Evolutionary conservation across 441 rosid genomes (phyloP).

Genomic region (Kokia cookei): DNA sequence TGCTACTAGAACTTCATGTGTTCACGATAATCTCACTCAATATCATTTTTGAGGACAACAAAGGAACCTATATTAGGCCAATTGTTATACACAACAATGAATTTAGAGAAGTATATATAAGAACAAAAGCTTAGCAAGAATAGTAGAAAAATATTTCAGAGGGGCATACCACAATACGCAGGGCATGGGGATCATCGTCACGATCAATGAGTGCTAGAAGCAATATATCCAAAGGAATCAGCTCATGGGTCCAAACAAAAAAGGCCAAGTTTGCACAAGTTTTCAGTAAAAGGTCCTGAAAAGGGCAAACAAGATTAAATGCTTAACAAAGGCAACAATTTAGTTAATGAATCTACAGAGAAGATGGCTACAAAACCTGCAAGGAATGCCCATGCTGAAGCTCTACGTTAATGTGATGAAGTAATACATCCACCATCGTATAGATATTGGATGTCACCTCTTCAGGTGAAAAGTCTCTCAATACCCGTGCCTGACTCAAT

Average conservation of each 20-base stretch:
- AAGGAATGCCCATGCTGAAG: constrained; percentile 68
- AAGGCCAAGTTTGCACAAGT: constrained; percentile 66
- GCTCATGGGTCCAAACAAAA: constrained; percentile 86
- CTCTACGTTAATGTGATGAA: constrained; percentile 75
- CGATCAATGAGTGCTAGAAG: constrained; percentile 90
- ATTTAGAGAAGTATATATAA: background rate
- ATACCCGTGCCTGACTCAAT: constrained; percentile 59
- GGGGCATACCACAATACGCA: constrained; percentile 71
- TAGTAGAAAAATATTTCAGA: constrained; percentile 4
- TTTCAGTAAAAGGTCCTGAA: constrained; percentile 63
- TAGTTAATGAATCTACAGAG: constrained; percentile 11
- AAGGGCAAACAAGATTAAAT: constrained; percentile 7
- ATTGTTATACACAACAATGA: background rate
- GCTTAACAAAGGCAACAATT: background rate
- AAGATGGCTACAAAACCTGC: constrained; percentile 43
- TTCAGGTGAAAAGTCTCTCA: constrained; percentile 90
- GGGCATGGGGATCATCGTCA: constrained; percentile 95
- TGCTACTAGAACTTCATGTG: background rate
- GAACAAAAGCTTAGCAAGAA: background rate
- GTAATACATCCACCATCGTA: constrained; percentile 91
- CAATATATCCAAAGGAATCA: constrained; percentile 92
- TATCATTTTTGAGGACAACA: background rate
- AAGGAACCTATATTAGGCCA: background rate
- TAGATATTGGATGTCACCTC: constrained; percentile 93
- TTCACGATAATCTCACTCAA: background rate